Evolutionary conservation across 495 filamentous ascomycete species (phyloP), one percentile per base, ranked within the genome.

Genomic region (Choiromyces venosus): DNA sequence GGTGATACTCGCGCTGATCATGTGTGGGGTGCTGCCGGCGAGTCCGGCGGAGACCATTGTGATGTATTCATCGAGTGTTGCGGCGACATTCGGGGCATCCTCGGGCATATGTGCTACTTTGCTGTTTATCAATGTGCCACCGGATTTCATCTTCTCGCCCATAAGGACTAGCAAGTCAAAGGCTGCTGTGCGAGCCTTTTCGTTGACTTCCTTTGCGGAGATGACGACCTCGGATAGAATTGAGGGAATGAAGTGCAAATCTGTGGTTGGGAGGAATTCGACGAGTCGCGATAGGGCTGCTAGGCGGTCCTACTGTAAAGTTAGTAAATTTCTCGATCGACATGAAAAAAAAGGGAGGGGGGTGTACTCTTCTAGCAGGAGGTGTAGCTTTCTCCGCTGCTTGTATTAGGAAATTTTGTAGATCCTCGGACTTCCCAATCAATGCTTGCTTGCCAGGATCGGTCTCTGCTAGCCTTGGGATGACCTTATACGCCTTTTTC

Each of bases 401-500:
- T 1, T 86, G 83, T 16, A 98, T 85, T 29, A 99, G 85, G 18
- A 98, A 85, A 8, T 86, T 83, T 82, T 97, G 93, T 21, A 98
- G 85, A 79, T 97, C 93, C 0, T 79, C 76, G 73, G 87, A 90
- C 70, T 93, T 89, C 74, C 92, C 88, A 74, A 86, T 77, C 8
- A 99, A 86, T 19, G 93, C 93, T 7, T 83, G 83, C 42, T 85
- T 85, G 21, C 96, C 96, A 37, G 83, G 86, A n/a, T 89, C 86
- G 9, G 93, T 94, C 39, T 91, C 89, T 4, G 91, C 90, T 64
- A 99, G 87, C 39, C 94, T 89, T 10, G 95, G 94, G 70, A 99
- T 93, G 67, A 99, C 86, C 83, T 98, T 97, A 86, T 98, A 99
- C 4, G 95, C 94, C 84, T 99, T 99, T 88, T 99, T 99, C 82